A percentile compares a stretch with the other conserved stretches of the same genome.
phyloP scores from a whole-genome alignment of 768 basidiomycete species.

The Leccinellum luteum region DNA sequence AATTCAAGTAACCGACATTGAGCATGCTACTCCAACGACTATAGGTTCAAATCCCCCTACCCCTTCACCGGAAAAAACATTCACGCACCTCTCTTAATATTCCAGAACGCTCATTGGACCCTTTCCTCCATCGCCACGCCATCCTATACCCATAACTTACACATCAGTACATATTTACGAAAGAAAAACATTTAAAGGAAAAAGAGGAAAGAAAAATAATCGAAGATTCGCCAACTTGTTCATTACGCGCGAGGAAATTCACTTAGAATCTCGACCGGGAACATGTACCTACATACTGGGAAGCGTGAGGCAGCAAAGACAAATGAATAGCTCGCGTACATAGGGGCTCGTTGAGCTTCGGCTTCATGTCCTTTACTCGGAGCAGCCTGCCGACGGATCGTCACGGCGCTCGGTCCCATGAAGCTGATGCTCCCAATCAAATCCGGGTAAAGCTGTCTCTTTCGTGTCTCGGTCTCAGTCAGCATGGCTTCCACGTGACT shows the following conservation, averaged over 20 bases:
- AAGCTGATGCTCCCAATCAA: constrained; percentile 99
- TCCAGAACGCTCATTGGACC: too few relatives aligned
- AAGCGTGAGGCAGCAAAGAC: neutral
- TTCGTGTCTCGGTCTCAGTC: too few relatives aligned
- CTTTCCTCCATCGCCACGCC: too few relatives aligned
- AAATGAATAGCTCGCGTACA: constrained; percentile 97
- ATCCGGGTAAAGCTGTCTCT: constrained; percentile 98
- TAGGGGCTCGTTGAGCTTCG: constrained; percentile 98
- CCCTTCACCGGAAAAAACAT: too few relatives aligned
- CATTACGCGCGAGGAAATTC: constrained; percentile 94
- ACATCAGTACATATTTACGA: too few relatives aligned
- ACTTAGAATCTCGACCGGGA: constrained; percentile 84
- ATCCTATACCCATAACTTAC: too few relatives aligned
- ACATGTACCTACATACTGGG: constrained; percentile 70
- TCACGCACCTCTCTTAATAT: too few relatives aligned
- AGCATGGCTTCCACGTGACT: too few relatives aligned
- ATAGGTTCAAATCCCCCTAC: too few relatives aligned
- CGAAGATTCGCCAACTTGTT: constrained; percentile 53
- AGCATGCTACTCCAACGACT: neutral
- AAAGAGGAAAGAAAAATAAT: too few relatives aligned
- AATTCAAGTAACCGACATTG: neutral
- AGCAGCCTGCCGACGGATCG: constrained; percentile 95
- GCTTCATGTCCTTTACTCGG: constrained; percentile 96
- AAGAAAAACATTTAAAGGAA: too few relatives aligned
- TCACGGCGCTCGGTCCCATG: constrained; percentile 97